Percentiles rank a stretch among this genome's conserved stretches.
Conservation (phyloP, 2,329 filamentous ascomycete genomes). For the Tolypocladium nubicola region DNA sequence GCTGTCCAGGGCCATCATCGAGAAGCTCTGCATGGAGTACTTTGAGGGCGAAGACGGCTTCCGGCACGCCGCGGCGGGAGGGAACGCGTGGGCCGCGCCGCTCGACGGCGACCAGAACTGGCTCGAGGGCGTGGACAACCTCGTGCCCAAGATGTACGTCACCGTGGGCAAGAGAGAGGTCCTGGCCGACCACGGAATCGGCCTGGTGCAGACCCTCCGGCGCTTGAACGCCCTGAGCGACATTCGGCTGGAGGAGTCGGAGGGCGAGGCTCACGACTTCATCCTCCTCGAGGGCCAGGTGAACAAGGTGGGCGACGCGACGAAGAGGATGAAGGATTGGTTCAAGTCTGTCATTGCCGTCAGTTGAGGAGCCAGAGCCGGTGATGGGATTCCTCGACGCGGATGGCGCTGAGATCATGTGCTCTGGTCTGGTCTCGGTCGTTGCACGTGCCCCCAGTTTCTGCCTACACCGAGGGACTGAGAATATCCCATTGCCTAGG, state of each 20-base stretch:
- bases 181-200: conserved; percentile 17
- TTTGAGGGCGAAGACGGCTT: conserved; percentile 6
- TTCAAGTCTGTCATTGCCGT: conserved; percentile 7
- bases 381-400: no score
- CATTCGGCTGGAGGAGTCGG: conserved; percentile 16
- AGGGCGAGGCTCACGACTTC: conserved; percentile 22
- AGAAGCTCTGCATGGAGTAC: conserved; percentile 1
- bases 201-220: conserved; percentile 12
- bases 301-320: conserved; percentile 15
- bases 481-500: no score
- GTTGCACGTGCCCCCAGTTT: no score
- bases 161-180: conserved; percentile 21
- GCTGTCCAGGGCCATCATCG: conserved; percentile 12
- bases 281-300: conserved; percentile 17
- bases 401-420: no score
- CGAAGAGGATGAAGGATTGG: conserved; percentile 20
- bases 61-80: conserved; percentile 1
- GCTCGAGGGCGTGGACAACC: conserved; percentile 13
- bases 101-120: conserved; percentile 17
- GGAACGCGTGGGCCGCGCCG: conserved; percentile 15
- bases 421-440: no score
- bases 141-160: conserved; percentile 17
- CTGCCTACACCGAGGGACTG: no score
- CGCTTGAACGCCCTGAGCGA: conserved; percentile 9
- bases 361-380: not conserved